Evolutionary conservation across 305 asterid species (phyloP).

Genomic region (Solanum hybrid): DNA sequence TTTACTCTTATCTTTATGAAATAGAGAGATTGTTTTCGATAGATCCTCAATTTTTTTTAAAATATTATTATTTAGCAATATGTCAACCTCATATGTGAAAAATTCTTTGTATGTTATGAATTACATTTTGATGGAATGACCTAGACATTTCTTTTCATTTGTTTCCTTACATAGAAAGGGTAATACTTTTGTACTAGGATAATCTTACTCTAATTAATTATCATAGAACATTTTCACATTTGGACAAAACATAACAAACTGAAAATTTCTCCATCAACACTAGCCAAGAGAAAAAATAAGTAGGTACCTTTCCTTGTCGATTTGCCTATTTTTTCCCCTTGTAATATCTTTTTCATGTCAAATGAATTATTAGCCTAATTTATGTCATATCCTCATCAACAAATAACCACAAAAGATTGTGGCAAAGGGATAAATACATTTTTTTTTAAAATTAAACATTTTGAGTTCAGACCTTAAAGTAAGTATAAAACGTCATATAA

Average conservation of each 20-base stretch:
- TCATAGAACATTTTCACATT: background rate
- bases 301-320: background rate
- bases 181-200: background rate
- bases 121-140: background rate
- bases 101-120: background rate
- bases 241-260: background rate
- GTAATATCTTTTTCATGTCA: background rate
- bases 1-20: background rate
- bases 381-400: background rate
- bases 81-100: background rate
- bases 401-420: background rate
- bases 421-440: background rate
- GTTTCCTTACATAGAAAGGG: background rate
- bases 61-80: background rate
- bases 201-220: background rate
- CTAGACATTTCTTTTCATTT: background rate
- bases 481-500: background rate
- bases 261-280: background rate
- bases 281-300: background rate
- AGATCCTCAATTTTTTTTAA: accelerated
- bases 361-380: background rate
- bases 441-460: background rate
- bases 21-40: background rate
- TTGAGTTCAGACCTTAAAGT: background rate
- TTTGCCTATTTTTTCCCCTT: background rate